A percentile compares a stretch with the other conserved stretches of the same genome.
phyloP scores from a whole-genome alignment of 495 filamentous ascomycete genomes.

The Aspergillus ellipticus region DNA sequence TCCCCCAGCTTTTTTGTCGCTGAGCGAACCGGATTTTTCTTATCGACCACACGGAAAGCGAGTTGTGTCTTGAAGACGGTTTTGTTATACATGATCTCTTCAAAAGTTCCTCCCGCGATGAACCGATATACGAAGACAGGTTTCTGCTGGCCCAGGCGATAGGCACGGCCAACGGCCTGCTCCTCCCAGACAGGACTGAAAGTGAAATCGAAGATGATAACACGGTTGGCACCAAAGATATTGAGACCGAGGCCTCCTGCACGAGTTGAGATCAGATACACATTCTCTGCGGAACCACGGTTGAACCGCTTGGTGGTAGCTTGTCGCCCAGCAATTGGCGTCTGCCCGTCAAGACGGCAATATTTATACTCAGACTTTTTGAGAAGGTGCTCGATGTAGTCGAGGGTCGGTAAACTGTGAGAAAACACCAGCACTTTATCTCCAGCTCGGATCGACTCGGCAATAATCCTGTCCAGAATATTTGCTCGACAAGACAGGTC shows the following conservation, averaged over 20 bases:
- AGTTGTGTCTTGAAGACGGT: constrained; percentile 78
- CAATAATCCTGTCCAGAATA: constrained; percentile 63
- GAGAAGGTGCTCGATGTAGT: constrained; percentile 62
- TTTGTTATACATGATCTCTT: constrained; percentile 66
- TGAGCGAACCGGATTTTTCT: constrained; percentile 63
- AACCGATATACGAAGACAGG: constrained; percentile 88
- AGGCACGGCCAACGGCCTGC: constrained; percentile 84
- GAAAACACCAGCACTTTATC: constrained; percentile 81
- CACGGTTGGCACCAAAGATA: constrained; percentile 77
- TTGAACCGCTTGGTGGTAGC: constrained; percentile 65
- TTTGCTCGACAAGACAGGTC: constrained; percentile 60
- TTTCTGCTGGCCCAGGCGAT: constrained; percentile 82
- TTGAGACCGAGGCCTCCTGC: constrained; percentile 84
- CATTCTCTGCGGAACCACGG: constrained; percentile 26
- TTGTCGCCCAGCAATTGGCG: constrained; percentile 53
- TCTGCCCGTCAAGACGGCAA: constrained; percentile 63
- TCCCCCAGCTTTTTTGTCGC: constrained; percentile 46
- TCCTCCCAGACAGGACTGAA: constrained; percentile 81
- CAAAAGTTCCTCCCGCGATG: constrained; percentile 72
- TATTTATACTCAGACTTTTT: constrained; percentile 37
- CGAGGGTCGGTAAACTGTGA: constrained; percentile 62
- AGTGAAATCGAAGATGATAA: constrained; percentile 80
- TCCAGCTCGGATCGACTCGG: constrained; percentile 50
- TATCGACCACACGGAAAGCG: constrained; percentile 74
- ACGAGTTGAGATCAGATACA: constrained; percentile 79